phyloP scores from a whole-genome alignment of 768 basidiomycete genomes.

The Termitomyces sp. region DNA sequence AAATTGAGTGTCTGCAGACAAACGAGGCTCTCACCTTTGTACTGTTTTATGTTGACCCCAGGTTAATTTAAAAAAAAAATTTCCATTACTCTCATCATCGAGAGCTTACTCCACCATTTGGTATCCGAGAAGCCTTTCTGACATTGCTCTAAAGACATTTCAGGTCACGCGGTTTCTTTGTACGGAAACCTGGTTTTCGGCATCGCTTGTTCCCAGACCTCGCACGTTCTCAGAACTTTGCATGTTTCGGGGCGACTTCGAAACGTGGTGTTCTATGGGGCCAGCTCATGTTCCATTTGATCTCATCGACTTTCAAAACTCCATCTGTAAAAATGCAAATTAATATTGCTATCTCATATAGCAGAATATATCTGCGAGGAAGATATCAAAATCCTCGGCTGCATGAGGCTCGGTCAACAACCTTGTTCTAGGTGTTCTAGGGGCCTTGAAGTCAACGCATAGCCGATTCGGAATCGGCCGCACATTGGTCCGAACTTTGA shows the following conservation, averaged over 20 bases:
- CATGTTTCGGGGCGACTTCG: neutral
- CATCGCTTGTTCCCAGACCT: neutral
- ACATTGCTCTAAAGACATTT: neutral
- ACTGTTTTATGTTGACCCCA: too few species aligned
- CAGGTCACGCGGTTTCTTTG: neutral
- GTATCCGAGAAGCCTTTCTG: neutral
- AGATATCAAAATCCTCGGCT: neutral
- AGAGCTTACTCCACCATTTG: neutral
- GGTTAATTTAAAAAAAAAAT: too few species aligned
- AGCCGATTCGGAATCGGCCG: neutral
- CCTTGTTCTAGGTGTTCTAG: neutral
- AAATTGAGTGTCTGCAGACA: neutral
- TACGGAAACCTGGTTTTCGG: neutral
- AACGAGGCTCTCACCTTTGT: neutral
- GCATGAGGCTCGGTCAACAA: neutral
- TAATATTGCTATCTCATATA: neutral
- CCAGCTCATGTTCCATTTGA: neutral
- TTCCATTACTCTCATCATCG: neutral
- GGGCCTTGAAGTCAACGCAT: neutral
- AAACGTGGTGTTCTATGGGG: neutral
- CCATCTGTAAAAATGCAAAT: neutral
- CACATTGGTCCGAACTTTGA: neutral
- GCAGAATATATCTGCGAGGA: neutral
- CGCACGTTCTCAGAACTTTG: neutral
- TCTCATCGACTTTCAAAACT: neutral